These are phyloP conservation scores for Lenzites betulinus DNA, from an alignment of 768 basidiomycete genomes.

Conservation along the genomic window DNA sequence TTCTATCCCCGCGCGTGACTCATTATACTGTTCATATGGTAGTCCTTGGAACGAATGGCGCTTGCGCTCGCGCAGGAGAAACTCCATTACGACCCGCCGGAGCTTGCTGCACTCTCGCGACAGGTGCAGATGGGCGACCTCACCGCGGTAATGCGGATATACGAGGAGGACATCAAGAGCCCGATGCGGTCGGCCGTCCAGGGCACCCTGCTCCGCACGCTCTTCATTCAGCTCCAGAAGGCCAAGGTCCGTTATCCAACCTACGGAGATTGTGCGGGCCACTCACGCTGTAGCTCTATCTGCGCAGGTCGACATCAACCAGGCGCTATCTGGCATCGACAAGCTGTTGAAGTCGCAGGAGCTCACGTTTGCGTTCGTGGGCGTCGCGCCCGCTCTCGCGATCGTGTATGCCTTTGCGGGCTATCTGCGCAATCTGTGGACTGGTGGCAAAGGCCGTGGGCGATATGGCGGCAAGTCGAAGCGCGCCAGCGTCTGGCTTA, in stretches of 20 bases:
- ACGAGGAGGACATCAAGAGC: constrained; percentile 90
- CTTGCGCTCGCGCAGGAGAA: constrained; percentile 82
- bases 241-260: constrained; percentile 66
- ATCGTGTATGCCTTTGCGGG: constrained; percentile 71
- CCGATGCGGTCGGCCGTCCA: constrained; percentile 79
- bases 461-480: constrained; percentile 59
- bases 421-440: constrained; percentile 52
- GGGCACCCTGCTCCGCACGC: constrained; percentile 79
- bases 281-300: neutral
- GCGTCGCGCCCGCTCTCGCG: constrained; percentile 86
- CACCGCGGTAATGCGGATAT: constrained; percentile 82
- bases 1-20: neutral
- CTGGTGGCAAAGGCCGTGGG: constrained; percentile 48
- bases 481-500: constrained; percentile 63
- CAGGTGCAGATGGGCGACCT: constrained; percentile 81
- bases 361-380: constrained; percentile 95
- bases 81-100: constrained; percentile 59
- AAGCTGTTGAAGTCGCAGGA: constrained; percentile 93
- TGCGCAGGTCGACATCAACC: constrained; percentile 83
- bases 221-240: constrained; percentile 94
- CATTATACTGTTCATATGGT: neutral
- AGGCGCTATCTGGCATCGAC: constrained; percentile 89
- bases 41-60: constrained; percentile 95
- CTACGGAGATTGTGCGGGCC: neutral
- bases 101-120: constrained; percentile 64